A percentile compares a stretch with the other conserved stretches of the same genome.
phyloP scores from a whole-genome alignment of 176 grass and related monocot genomes.

The Tillandsia leiboldiana region DNA sequence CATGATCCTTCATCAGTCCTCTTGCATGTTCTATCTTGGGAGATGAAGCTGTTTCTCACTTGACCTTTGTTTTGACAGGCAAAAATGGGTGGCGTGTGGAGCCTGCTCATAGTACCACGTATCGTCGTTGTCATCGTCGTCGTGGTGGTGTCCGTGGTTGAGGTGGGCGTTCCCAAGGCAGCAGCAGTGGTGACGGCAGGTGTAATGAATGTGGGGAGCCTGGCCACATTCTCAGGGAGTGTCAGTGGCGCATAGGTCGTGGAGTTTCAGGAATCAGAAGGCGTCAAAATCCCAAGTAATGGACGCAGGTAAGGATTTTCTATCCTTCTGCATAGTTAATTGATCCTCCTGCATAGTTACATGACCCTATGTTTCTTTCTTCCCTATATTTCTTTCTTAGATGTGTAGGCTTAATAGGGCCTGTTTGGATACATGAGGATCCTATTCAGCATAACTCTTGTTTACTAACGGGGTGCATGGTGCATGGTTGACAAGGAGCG shows the following conservation, averaged over 20 bases:
- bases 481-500: no score
- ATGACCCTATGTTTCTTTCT: not conserved
- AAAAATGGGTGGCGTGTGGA: slow-evolving; percentile 26
- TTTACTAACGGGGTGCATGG: no score
- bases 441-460: no score
- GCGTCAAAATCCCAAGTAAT: slow-evolving; percentile 18
- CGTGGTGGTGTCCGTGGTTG: slow-evolving; percentile 7
- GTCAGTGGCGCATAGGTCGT: slow-evolving; percentile 4
- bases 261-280: slow-evolving; percentile 18
- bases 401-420: no score
- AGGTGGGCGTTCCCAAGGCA: not conserved
- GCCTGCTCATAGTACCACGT: slow-evolving; percentile 14
- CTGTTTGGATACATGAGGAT: no score
- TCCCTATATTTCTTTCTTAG: no score
- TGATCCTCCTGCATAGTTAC: not conserved
- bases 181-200: slow-evolving; percentile 7
- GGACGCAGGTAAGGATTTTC: slow-evolving; percentile 12
- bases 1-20: no score
- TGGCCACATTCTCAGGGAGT: slow-evolving; percentile 23
- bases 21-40: not conserved
- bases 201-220: slow-evolving; percentile 26
- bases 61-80: not conserved
- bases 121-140: slow-evolving; percentile 4
- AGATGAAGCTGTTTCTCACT: not conserved
- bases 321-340: not conserved